A percentile compares a stretch with the other conserved stretches of the same genome.
Conservation (phyloP, 2,329 filamentous ascomycete species). For the Plenodomus lindquistii region DNA sequence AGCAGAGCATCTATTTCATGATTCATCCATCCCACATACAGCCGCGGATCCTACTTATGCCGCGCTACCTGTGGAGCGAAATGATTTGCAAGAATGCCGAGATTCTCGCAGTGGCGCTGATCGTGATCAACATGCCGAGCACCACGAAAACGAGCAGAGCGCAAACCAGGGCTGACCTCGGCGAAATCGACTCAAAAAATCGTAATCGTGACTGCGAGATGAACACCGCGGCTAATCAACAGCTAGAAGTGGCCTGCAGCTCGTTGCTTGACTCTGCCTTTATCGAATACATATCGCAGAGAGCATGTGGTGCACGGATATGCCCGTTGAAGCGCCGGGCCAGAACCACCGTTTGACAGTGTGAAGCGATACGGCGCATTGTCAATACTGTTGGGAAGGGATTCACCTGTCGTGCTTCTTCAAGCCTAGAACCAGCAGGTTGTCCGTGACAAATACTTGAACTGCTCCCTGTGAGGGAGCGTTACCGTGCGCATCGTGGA, state of each 20-base stretch:
- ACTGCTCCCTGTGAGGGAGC: not conserved
- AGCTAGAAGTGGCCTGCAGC: constrained; percentile 11
- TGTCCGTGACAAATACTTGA: not conserved
- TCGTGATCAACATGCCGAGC: constrained; percentile 24
- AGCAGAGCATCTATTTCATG: not conserved
- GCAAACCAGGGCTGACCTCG: constrained; percentile 29
- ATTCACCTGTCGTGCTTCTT: not conserved
- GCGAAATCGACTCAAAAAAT: constrained; percentile 28
- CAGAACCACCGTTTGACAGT: constrained; percentile 13
- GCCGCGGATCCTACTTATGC: constrained; percentile 13
- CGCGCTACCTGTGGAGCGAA: not conserved
- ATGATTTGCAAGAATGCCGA: constrained; percentile 16
- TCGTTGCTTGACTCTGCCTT: not conserved
- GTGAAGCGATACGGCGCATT: constrained; percentile 4
- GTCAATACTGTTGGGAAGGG: not conserved
- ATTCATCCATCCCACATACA: constrained; percentile 4
- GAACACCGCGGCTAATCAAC: constrained; percentile 12
- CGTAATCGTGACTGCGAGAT: constrained; percentile 18
- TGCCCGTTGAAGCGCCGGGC: constrained; percentile 18
- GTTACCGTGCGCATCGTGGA: not conserved
- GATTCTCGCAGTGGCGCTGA: constrained; percentile 22
- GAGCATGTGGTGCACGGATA: constrained; percentile 10
- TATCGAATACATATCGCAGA: not conserved
- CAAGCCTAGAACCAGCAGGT: constrained; percentile 1
- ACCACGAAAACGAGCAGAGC: constrained; percentile 10